Evolutionary conservation across 2,329 filamentous ascomycete species (phyloP), one percentile per base, ranked within the genome.

Genomic region (Pseudopyrenochaeta lycopersici): DNA sequence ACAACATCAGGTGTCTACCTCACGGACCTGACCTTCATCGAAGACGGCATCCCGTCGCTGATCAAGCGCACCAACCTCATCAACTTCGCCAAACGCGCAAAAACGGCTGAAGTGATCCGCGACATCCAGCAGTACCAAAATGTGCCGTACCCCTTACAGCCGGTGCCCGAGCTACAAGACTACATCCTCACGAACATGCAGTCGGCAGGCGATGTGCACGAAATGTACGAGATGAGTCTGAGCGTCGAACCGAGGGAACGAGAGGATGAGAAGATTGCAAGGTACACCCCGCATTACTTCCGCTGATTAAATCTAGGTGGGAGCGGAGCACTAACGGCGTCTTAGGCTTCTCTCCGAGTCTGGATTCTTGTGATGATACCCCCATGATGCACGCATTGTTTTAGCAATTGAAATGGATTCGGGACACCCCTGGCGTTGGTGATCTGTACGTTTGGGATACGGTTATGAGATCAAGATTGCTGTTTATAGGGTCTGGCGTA

Each of bases 71-170:
- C 93, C 7, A 92, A 96, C 70, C 83, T 97, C 64, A 97, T 99
- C 82, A 99, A 99, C 80, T 99, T 99, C 77, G 92, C 93, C 70
- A 99, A 99, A 83, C 90, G 95, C 46, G 91, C 92, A 49, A 99
- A 98, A 84, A 98, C 95, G 12, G 95, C 95, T 17, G 95, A 98
- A 75, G 95, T 99, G 36, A 99, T 99, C 68, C 91, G 93, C 58
- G 94, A 98, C 75, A 98, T 99, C 62, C 95, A 98, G 76, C 94
- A 98, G 74, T 99, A 97, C 74, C 95, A 99, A 76, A 97, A 97
- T 68, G 92, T 96, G 56, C 92, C 92, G n/a, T 99, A 98, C 74
- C 89, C 90, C 7, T 81, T 99, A 46, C 91, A 96, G 72, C 85
- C 92, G 0, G 94, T 99, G 14, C 85, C 88, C 1, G 95, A 98